A percentile compares a stretch with the other conserved stretches of the same genome.
These are phyloP conservation scores for Sicyos edulis DNA, from an alignment of 306 rosid species.

Conservation along the genomic window DNA sequence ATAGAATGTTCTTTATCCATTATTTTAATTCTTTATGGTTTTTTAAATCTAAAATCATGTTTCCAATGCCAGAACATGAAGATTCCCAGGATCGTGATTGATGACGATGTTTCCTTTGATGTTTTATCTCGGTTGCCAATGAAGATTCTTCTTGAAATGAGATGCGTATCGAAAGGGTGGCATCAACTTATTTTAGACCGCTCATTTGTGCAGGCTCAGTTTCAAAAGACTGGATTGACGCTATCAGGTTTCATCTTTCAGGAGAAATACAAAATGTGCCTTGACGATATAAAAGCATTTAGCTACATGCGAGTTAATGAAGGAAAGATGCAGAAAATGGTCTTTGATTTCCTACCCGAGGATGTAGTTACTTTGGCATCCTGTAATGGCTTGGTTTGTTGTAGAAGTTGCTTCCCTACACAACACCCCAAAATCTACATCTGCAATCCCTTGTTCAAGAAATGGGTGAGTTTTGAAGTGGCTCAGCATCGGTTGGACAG, in stretches of 20 bases:
- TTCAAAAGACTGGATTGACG: slow-evolving; percentile 12
- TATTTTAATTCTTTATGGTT: not conserved
- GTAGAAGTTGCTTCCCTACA: slow-evolving; percentile 43
- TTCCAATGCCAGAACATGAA: slow-evolving; percentile 21
- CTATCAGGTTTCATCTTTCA: slow-evolving; percentile 48
- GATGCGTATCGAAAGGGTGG: slow-evolving; percentile 44
- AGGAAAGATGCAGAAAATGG: slow-evolving; percentile 13
- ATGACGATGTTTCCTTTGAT: slow-evolving; percentile 29
- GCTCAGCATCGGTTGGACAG: not conserved
- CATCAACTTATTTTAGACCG: slow-evolving; percentile 27
- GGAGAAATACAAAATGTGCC: slow-evolving; percentile 30
- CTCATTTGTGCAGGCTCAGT: slow-evolving; percentile 38
- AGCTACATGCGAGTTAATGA: slow-evolving; percentile 31
- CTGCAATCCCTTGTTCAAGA: slow-evolving; percentile 49
- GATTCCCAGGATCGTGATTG: slow-evolving; percentile 19
- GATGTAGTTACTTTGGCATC: slow-evolving; percentile 45
- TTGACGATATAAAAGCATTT: slow-evolving; percentile 32
- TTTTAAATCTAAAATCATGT: slow-evolving; percentile 1
- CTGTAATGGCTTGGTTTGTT: slow-evolving; percentile 47
- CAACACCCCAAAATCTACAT: slow-evolving; percentile 35
- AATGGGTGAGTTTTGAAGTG: slow-evolving; percentile 32
- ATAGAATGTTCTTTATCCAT: not conserved
- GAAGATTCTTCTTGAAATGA: slow-evolving; percentile 32
- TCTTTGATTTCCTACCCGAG: slow-evolving; percentile 46
- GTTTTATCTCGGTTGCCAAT: slow-evolving; percentile 38